Base-by-base conservation (phyloP, 2,329 filamentous ascomycete species). In the Beauveria sp. region DNA sequence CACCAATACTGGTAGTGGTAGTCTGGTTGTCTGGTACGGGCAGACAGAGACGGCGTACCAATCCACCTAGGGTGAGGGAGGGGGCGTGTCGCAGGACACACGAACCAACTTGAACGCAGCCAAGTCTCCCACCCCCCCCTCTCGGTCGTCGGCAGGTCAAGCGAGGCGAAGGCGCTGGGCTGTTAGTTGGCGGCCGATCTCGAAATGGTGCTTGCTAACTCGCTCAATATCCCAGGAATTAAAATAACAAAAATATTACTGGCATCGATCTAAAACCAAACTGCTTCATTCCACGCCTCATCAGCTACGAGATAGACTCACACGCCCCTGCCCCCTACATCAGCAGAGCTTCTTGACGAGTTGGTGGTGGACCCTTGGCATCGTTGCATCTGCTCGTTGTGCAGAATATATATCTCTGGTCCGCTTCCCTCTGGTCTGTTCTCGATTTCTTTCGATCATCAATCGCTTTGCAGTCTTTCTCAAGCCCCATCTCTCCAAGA, bases 131-230 rank as follows among this genome's bases (percentile, higher is more conserved):
- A 50, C 55, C 20, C 55, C 34, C 57, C 57, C 57, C 9, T 54
- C 57, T 53, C 50, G 50, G 57, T 44, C 57, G 50, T 60, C 57
- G 57, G 57, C 50, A 51, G 46, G 55, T 51, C 40, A 60, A 28
- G 57, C 57, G 50, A 60, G 57, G 57, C 57, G 57, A 60, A 54
- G 56, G 47, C 56, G 56, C 56, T 59, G 56, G 47, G 56, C 56
- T 59, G 34, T 52, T 52, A 59, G 57, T 48, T 54, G 57, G 57
- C 41, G 50, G 57, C 50, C 57, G 57, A 60, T 60, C 57, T 60
- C 57, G 47, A 52, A 52, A 51, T 58, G 34, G 55, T 43, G 46
- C 47, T 51, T 24, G 48, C 56, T 34, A 41, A 30, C n/a, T 57
- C 43, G 16, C 47, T 58, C n/a, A 43, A 47, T 24, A 24, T 22